A percentile compares a stretch with the other conserved stretches of the same genome.
phyloP scores from a whole-genome alignment of 2,329 filamentous ascomycete species.

The Metarhizium sp. region DNA sequence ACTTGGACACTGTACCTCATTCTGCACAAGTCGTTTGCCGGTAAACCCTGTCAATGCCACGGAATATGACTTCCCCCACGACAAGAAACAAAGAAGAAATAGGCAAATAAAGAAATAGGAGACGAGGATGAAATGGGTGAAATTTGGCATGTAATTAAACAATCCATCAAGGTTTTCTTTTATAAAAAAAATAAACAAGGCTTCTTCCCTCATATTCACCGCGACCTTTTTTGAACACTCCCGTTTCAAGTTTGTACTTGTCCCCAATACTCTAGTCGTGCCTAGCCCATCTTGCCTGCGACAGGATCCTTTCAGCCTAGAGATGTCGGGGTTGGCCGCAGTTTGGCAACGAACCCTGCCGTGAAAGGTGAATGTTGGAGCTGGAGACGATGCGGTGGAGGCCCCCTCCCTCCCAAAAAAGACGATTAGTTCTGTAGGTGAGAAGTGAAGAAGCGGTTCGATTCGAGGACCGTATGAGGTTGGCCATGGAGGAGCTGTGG shows the following conservation, averaged over 20 bases:
- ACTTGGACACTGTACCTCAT: no score
- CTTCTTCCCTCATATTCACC: background rate
- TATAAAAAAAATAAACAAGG: background rate
- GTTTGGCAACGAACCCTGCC: background rate
- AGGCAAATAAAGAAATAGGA: background rate
- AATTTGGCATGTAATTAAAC: conserved; percentile 2
- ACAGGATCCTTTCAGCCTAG: background rate
- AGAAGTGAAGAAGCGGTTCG: background rate
- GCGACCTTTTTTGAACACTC: background rate
- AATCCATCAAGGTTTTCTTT: background rate
- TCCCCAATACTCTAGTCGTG: background rate
- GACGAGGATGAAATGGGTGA: background rate
- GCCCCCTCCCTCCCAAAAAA: background rate
- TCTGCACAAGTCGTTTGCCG: no score
- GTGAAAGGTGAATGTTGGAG: background rate
- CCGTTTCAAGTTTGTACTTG: background rate
- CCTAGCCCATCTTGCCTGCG: background rate
- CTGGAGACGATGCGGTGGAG: background rate
- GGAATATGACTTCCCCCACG: background rate
- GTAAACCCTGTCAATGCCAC: no score
- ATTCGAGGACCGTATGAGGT: background rate
- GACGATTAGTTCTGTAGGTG: background rate
- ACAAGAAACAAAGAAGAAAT: background rate
- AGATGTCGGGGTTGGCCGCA: background rate
- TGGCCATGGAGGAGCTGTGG: background rate